Base-by-base conservation (phyloP, 1,284 basidiomycete species). In the Hymenochaete sp. region DNA sequence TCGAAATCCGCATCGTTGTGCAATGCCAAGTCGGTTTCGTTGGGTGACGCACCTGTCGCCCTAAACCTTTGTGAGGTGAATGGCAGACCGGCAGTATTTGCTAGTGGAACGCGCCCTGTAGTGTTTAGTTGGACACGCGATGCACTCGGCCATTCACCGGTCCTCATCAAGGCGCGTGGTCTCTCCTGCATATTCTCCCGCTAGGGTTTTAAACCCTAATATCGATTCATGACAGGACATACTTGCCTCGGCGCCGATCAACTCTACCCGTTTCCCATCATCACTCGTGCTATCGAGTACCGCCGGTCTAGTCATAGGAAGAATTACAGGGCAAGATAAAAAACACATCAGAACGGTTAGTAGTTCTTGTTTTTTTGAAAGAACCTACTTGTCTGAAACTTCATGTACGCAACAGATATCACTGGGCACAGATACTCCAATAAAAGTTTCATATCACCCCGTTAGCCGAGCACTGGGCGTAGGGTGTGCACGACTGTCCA, bases 301-400 rank as follows among this genome's bases (percentile, higher is more conserved):
- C 0, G 67, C 68, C 3, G 69, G 74, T 1, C 60, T 93, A 7
- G 61, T 74, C 38, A 73, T 93, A 35, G 83, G 83, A 8, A 67
- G 66, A 13, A 68, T 90, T 11, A 67, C 68, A n/a, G 76, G 81
- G 46, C 65, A 90, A 8, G 81, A 87, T 56, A 88, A 87, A 64
- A 72, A 91, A 59, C 85, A 92, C 53, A 80, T 93, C 29, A 77
- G 81, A 50, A 76, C 86, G 25, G 83, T 90, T 58, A 49, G 74
- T 58, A 14, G 24, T 3, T 18, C n/a, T 41, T n/a, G 18, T 28
- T 14, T 40, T 11, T 22, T 14, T 18, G 14, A 7, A 32, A 16
- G 44, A 28, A 32, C 21, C 24, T 44, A 19, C 26, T 42, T 31
- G 27, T 38, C 19, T 43, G 38, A 9, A 28, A 16, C 33, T 33